These are phyloP conservation scores for Eremochloa ophiuroides DNA, from an alignment of 176 grass and related monocot species.

Conservation along the genomic window DNA sequence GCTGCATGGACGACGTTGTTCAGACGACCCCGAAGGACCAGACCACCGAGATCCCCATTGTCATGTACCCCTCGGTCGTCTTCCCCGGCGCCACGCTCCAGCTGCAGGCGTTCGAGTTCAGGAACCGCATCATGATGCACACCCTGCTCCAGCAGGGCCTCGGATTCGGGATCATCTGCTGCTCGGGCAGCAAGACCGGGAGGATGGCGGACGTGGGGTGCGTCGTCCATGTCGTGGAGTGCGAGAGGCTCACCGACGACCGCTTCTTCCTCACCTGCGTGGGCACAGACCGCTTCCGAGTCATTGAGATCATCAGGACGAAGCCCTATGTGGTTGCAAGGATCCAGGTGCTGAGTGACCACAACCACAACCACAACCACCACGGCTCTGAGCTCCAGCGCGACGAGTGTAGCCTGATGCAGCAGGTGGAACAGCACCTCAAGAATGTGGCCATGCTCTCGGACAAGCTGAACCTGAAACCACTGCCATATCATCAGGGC, in stretches of 20 bases:
- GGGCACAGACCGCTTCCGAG: slow-evolving; percentile 67
- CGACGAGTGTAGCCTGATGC: slow-evolving; percentile 41
- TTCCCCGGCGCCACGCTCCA: slow-evolving; percentile 62
- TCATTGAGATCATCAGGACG: slow-evolving; percentile 47
- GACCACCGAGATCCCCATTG: slow-evolving; percentile 53
- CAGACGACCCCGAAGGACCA: slow-evolving; percentile 13
- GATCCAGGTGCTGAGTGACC: slow-evolving; percentile 52
- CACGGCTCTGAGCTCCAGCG: slow-evolving; percentile 17
- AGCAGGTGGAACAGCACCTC: slow-evolving; percentile 56
- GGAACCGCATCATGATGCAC: slow-evolving; percentile 95
- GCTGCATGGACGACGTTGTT: slow-evolving; percentile 5
- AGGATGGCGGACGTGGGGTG: slow-evolving; percentile 58
- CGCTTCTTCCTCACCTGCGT: slow-evolving; percentile 85
- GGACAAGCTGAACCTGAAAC: slow-evolving; percentile 51
- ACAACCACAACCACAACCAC: not conserved
- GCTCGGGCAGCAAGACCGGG: not conserved
- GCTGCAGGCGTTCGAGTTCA: slow-evolving; percentile 85
- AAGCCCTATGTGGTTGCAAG: slow-evolving; percentile 77
- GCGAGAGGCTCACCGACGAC: slow-evolving; percentile 62
- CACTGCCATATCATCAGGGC: not conserved
- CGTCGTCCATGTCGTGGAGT: slow-evolving; percentile 58
- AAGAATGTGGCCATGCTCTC: slow-evolving; percentile 68
- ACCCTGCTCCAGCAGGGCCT: slow-evolving; percentile 65
- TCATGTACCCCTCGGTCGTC: slow-evolving; percentile 54
- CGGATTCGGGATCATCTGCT: slow-evolving; percentile 38